These are phyloP conservation scores for Seiridium unicorne DNA, from an alignment of 2,329 filamentous ascomycete genomes.

Conservation along the genomic window DNA sequence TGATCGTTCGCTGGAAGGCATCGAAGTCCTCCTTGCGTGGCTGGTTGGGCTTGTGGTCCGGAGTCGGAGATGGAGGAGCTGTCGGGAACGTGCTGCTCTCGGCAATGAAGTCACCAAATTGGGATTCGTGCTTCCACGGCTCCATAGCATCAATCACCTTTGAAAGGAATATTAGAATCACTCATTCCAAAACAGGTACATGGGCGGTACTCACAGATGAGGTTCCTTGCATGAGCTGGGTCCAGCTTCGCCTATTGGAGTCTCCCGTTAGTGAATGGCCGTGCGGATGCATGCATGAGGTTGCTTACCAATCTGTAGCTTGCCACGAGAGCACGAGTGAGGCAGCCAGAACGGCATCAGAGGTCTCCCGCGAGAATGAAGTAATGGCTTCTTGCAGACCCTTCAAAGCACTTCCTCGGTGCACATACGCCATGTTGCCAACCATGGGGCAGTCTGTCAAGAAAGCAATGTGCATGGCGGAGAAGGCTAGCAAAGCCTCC, in stretches of 20 bases:
- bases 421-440: constrained; percentile 84
- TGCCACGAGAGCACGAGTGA: constrained; percentile 95
- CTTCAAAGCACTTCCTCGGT: constrained; percentile 81
- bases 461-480: constrained; percentile 92
- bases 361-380: constrained; percentile 79
- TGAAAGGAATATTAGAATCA: constrained; percentile 23
- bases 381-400: constrained; percentile 86
- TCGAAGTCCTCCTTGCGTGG: constrained; percentile 70
- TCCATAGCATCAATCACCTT: constrained; percentile 91
- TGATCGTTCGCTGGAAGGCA: constrained; percentile 64
- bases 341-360: constrained; percentile 87
- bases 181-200: not conserved
- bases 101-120: constrained; percentile 78
- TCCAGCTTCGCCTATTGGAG: constrained; percentile 77
- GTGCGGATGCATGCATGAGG: constrained; percentile 28
- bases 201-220: constrained; percentile 65
- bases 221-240: constrained; percentile 86
- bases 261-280: constrained; percentile 29
- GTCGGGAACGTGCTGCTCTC: constrained; percentile 74
- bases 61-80: constrained; percentile 60
- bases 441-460: constrained; percentile 83
- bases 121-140: constrained; percentile 84
- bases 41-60: constrained; percentile 59
- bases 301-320: constrained; percentile 84
- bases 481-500: constrained; percentile 88